phyloP scores from a whole-genome alignment of 108 stramenopile genomes.

The Asterionellopsis glacialis region DNA sequence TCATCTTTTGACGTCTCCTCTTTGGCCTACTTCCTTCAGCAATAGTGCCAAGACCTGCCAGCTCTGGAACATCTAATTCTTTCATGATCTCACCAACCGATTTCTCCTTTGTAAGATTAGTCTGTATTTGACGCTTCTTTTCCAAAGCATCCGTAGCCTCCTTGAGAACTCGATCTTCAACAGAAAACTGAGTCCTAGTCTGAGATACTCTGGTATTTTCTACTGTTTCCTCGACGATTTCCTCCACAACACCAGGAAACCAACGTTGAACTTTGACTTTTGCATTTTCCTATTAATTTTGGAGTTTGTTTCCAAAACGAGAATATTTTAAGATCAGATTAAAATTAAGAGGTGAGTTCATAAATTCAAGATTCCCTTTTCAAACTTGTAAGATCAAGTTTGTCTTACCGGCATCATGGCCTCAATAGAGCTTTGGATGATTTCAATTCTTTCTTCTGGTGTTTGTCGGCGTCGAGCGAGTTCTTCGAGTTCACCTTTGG shows the following conservation, averaged over 20 bases:
- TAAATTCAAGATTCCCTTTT: too few relatives aligned
- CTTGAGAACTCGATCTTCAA: slow-evolving; percentile 36
- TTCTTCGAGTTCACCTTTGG: slow-evolving; percentile 28
- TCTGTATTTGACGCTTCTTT: slow-evolving; percentile 39
- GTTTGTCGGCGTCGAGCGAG: background rate
- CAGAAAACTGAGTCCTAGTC: slow-evolving; percentile 9
- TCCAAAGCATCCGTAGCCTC: slow-evolving; percentile 50
- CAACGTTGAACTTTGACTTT: slow-evolving; percentile 72
- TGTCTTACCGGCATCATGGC: too few relatives aligned
- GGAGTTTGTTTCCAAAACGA: slow-evolving; percentile 12
- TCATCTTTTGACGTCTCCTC: slow-evolving; percentile 64
- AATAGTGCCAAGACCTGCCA: slow-evolving; percentile 14
- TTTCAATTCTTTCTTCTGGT: background rate
- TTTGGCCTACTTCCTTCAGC: slow-evolving; percentile 4
- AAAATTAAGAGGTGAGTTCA: too few relatives aligned
- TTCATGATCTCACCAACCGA: slow-evolving; percentile 50
- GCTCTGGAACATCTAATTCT: slow-evolving; percentile 20
- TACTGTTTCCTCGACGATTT: slow-evolving; percentile 56
- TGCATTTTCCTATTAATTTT: slow-evolving; percentile 49
- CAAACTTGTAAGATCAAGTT: too few relatives aligned
- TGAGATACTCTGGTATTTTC: slow-evolving; percentile 11
- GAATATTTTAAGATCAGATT: too few relatives aligned
- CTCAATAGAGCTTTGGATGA: too few relatives aligned
- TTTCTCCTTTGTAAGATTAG: slow-evolving; percentile 49
- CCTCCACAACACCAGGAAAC: slow-evolving; percentile 71